Percentiles rank a stretch among this genome's conserved stretches.
Evolutionary conservation across 2,329 filamentous ascomycete genomes (phyloP).

Genomic region (Helminthosporium solani): DNA sequence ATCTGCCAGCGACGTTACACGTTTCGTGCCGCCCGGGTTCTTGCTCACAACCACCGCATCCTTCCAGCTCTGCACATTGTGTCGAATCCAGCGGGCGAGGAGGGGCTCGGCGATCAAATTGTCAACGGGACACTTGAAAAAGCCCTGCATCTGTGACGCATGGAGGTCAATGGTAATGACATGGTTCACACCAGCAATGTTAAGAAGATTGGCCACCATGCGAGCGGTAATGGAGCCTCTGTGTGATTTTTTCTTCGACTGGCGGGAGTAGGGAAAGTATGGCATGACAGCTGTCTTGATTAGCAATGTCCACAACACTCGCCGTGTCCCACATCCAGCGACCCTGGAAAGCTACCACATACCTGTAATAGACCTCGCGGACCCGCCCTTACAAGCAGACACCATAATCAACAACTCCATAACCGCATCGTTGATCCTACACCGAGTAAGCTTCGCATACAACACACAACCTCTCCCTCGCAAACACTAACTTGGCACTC

Average conservation of each 20-base stretch:
- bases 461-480: neutral
- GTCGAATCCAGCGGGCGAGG: conserved; percentile 91
- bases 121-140: conserved; percentile 96
- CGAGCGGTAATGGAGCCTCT: conserved; percentile 93
- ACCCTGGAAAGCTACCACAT: no score
- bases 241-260: conserved; percentile 99
- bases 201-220: conserved; percentile 93
- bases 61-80: conserved; percentile 82
- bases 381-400: conserved; percentile 95
- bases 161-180: conserved; percentile 97
- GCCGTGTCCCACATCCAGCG: no score
- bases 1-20: conserved; percentile 93
- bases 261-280: conserved; percentile 98
- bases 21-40: conserved; percentile 95
- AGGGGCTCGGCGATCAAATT: conserved; percentile 95
- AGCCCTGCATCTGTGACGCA: conserved; percentile 94
- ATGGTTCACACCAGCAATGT: conserved; percentile 93
- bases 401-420: conserved; percentile 99
- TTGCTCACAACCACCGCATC: conserved; percentile 97
- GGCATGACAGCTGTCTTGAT: conserved; percentile 69
- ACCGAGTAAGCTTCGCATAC: conserved; percentile 23
- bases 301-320: conserved; percentile 16
- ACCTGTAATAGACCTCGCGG: conserved; percentile 96
- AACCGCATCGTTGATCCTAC: conserved; percentile 90
- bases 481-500: conserved; percentile 65